Base-by-base conservation (phyloP, 495 filamentous ascomycete species). In the Penicillium simplicissimum region DNA sequence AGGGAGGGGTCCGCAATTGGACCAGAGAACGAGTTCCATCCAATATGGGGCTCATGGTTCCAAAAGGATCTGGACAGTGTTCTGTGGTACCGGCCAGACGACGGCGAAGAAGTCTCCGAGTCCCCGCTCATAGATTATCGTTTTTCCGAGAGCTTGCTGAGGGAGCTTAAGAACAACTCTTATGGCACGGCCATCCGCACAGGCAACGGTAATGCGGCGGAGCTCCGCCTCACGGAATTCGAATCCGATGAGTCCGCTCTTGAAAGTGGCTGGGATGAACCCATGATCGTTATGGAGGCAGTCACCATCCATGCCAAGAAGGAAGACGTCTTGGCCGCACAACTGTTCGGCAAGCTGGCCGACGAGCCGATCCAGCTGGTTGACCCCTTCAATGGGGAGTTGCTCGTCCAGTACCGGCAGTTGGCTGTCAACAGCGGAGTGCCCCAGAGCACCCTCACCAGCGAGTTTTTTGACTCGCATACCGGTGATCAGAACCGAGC, bases 291-390 rank as follows among this genome's bases (percentile, higher is more conserved):
- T 1, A 3, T 59, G 25, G 14, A 34, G 19, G 15, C 17, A 15
- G 38, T 63, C 13, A 10, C 28, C 13, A 54, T 63, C 28, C 60
- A 63, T 2, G 17, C 55, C n/a, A 49, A 11, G 6, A 25, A 9
- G 9, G 31, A 36, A 7, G 25, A 54, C 7, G 55, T 38, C 1
- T 1, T 14, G 17, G 10, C 11, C 4, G 15, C 60, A 2, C 31
- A 37, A 0, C 54, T 63, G 0, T 63, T 63, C 31, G 60, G 60
- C 14, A 21, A 45, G 2, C 2, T 48, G 1, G 51, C 37, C 3
- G 61, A 63, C 42, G 51, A 34, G 33, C 40, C 19, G 7, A 49
- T 63, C 19, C 49, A 59, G 31, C 55, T 63, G 19, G 40, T 58
- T 2, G 55, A 63, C 23, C 47, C 37, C 9, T 14, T 33, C 4